phyloP scores from a whole-genome alignment of 192 early-diverging fungal genomes.

The Anaeromyces robustus region DNA sequence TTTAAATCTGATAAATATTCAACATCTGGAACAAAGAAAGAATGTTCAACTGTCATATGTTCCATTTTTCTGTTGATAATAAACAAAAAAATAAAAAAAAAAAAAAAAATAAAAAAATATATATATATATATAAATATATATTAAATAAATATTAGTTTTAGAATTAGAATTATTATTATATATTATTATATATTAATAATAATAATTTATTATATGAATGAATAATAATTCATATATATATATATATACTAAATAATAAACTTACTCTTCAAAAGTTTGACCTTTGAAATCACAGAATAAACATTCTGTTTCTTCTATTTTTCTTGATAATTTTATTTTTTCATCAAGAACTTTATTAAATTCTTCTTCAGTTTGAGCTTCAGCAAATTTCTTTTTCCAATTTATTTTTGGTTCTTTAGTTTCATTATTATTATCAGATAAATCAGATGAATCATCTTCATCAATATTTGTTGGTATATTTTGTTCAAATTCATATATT shows the following conservation, averaged over 20 bases:
- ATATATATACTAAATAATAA: too few relatives aligned
- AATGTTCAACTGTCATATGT: slow-evolving; percentile 84
- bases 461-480: background rate
- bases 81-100: too few relatives aligned
- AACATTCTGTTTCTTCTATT: slow-evolving; percentile 61
- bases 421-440: too few relatives aligned
- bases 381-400: slow-evolving; percentile 22
- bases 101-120: too few relatives aligned
- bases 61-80: slow-evolving; percentile 64
- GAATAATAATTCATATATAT: too few relatives aligned
- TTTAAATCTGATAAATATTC: slow-evolving; percentile 78
- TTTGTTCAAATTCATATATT: slow-evolving; percentile 8
- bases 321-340: slow-evolving; percentile 57
- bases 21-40: slow-evolving; percentile 93
- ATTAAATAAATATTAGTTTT: too few relatives aligned
- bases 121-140: too few relatives aligned
- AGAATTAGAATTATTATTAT: too few relatives aligned
- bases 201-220: too few relatives aligned
- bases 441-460: background rate
- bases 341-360: slow-evolving; percentile 56
- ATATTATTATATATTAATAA: too few relatives aligned
- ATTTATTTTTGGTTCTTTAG: background rate
- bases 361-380: slow-evolving; percentile 45
- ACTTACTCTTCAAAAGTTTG: slow-evolving; percentile 21
- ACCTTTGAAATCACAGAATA: slow-evolving; percentile 63